Evolutionary conservation across 2,329 filamentous ascomycete species (phyloP).

Genomic region (Esteya vermicola): DNA sequence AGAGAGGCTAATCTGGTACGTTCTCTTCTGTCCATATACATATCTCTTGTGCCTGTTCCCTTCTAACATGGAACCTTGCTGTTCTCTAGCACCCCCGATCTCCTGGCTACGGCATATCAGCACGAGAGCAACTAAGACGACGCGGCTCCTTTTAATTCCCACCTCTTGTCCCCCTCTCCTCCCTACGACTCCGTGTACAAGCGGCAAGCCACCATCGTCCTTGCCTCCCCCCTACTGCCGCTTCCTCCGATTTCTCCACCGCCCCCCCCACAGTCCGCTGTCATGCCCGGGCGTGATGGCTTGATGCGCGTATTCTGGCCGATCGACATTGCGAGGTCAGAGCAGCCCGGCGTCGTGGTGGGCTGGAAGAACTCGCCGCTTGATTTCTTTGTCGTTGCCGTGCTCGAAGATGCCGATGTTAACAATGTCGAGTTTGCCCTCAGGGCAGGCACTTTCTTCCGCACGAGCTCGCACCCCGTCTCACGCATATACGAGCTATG

Average conservation of each 20-base stretch:
- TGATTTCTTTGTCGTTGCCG: constrained; percentile 79
- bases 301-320: constrained; percentile 99
- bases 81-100: constrained; percentile 61
- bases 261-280: constrained; percentile 18
- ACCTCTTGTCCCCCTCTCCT: no score
- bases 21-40: constrained; percentile 20
- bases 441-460: constrained; percentile 67
- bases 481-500: constrained; percentile 73
- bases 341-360: constrained; percentile 70
- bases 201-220: no score
- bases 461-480: constrained; percentile 67
- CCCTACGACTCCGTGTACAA: no score
- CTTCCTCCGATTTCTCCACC: no score
- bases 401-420: constrained; percentile 81
- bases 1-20: constrained; percentile 69
- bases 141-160: constrained; percentile 88
- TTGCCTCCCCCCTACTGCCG: no score
- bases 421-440: constrained; percentile 79
- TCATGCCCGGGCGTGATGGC: constrained; percentile 65
- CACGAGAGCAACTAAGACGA: constrained; percentile 84
- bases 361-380: constrained; percentile 90
- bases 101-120: constrained; percentile 69
- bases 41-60: not conserved
- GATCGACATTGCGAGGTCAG: constrained; percentile 61
- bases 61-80: not conserved